Evolutionary conservation across 768 basidiomycete genomes (phyloP), one percentile per base, ranked within the genome.

Genomic region (Lenzites betulinus): DNA sequence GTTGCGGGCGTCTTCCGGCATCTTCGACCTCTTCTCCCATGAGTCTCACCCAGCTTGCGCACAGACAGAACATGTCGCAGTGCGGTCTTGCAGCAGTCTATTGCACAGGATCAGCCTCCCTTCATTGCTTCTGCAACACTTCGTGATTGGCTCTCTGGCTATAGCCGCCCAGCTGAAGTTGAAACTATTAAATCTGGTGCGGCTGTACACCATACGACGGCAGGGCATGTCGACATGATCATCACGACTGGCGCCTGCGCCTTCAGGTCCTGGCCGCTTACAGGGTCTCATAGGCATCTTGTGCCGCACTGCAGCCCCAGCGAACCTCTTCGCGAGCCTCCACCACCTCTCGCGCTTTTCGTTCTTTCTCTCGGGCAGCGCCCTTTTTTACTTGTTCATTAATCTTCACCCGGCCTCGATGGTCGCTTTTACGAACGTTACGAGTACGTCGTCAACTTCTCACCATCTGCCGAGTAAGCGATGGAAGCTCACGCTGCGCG

Each of bases 351-450:
- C 46, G 47, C 58, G 55, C 33, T 64, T 66, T 52, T 56, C 54
- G 28, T 43, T 16, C 63, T 59, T 58, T 59, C 46, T 54, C 63
- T 46, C 26, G 63, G 59, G 66, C 63, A 23, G 59, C 55, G 54
- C 55, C 63, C 51, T 42, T 23, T 13, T 49, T n/a, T 57, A 51
- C 33, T 63, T 23, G 28, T 63, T 58, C 36, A 39, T 16, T 64
- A 22, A 22, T 33, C 36, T 36, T 7, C 6, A 11, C 61, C 59
- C 54, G 51, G 65, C 64, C 70, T 73, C 62, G 70, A 73, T 70
- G 71, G 70, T 61, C 63, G 51, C 68, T 44, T 73, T 64, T 51
- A 33, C 47, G 16, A 73, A 73, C 53, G 66, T 73, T 55, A 69
- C 70, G 23, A 50, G 72, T 73, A 13, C 35, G 51, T 50, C 30